phyloP scores from a whole-genome alignment of 2,329 filamentous ascomycete species.

The Hypoxylon sp. region DNA sequence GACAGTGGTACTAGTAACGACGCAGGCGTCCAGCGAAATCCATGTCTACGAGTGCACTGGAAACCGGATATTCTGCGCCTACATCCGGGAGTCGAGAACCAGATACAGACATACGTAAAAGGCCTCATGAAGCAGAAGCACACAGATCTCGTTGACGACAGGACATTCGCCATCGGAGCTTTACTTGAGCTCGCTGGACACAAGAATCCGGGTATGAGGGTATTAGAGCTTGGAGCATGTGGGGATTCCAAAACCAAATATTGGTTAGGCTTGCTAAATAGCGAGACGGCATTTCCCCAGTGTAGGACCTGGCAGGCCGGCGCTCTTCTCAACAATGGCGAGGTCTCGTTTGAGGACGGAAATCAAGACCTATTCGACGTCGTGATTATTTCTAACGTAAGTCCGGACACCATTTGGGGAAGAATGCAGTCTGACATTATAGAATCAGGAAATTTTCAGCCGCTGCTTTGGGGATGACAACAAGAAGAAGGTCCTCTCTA shows the following conservation, averaged over 20 bases:
- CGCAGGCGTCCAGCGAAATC: slow-evolving; percentile 26
- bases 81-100: background rate
- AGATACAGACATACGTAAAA: slow-evolving; percentile 20
- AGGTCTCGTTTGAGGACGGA: slow-evolving; percentile 8
- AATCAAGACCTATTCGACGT: slow-evolving; percentile 24
- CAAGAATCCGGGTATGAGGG: slow-evolving; percentile 40
- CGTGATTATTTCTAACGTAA: slow-evolving; percentile 26
- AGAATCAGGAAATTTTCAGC: slow-evolving; percentile 16
- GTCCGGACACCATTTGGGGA: background rate
- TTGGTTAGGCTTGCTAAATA: slow-evolving; percentile 16
- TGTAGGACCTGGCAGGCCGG: slow-evolving; percentile 18
- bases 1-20: background rate
- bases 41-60: slow-evolving; percentile 36
- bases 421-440: background rate
- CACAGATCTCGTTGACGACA: background rate
- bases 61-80: slow-evolving; percentile 41
- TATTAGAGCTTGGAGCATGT: slow-evolving; percentile 32
- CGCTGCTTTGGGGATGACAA: background rate
- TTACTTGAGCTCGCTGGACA: slow-evolving; percentile 39
- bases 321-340: slow-evolving; percentile 4
- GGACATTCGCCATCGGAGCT: slow-evolving; percentile 9
- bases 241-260: slow-evolving; percentile 12
- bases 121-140: background rate
- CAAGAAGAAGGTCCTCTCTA: background rate
- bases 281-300: slow-evolving; percentile 28